Evolutionary conservation across 208 protist species (phyloP).

Genomic region (Balamuthia mandrillaris): DNA sequence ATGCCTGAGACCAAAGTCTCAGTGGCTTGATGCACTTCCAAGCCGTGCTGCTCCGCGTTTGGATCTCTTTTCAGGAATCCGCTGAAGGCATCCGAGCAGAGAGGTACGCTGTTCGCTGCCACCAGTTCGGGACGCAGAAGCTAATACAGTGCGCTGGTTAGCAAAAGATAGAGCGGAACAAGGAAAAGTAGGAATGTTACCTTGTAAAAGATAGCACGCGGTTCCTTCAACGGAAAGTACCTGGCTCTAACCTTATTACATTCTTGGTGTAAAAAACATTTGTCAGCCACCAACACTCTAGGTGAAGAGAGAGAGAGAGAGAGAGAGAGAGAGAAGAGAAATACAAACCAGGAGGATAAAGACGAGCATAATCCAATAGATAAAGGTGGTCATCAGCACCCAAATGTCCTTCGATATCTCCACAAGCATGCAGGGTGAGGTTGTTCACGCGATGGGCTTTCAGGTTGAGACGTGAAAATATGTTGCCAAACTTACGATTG

Average conservation of each 20-base stretch:
- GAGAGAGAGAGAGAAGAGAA: too few species aligned
- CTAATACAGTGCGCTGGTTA: neutral
- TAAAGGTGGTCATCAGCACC: constrained; percentile 17
- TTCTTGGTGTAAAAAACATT: too few species aligned
- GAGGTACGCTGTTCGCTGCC: neutral
- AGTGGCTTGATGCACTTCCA: neutral
- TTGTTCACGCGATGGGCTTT: neutral
- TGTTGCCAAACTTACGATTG: neutral
- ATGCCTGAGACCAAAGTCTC: neutral
- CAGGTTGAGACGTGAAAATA: constrained; percentile 18
- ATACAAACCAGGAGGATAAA: constrained; percentile 6
- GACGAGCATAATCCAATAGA: neutral
- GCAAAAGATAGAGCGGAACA: neutral
- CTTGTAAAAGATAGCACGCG: neutral
- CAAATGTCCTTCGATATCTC: constrained; percentile 28
- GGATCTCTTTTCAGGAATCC: neutral
- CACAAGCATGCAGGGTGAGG: constrained; percentile 1
- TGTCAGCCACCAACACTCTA: too few species aligned
- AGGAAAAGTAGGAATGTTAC: too few species aligned
- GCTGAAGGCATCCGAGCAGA: constrained; percentile 29
- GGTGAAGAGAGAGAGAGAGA: neutral
- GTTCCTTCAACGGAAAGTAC: neutral
- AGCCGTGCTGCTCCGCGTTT: neutral
- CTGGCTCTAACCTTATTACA: too few species aligned
- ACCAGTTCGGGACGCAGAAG: constrained; percentile 2